Base-by-base conservation (phyloP, 768 basidiomycete genomes). In the Sarcodon aspratus region DNA sequence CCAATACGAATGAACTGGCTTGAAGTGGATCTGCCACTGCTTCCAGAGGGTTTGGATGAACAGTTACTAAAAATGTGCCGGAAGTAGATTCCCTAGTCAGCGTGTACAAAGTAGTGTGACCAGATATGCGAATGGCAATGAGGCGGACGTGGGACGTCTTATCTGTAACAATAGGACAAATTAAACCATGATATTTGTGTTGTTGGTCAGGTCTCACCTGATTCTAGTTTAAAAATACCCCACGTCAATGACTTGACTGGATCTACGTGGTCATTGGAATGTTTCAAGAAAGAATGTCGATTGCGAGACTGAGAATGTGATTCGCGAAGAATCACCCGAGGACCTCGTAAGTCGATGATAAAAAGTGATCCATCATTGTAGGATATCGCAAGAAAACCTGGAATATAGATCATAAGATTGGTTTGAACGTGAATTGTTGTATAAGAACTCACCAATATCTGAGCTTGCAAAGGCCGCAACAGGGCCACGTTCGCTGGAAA, bases 351-450 rank as follows among this genome's bases (percentile, higher is more conserved):
- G 57, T 93, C 85, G 13, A 92, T 60, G 33, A 92, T 66, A 33
- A 74, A 64, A 17, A 94, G 49, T 1, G 73, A 67, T 1, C 78
- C 80, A 44, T 76, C 73, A 6, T 63, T 59, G 60, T 84, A 89
- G 3, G 82, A 79, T 3, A 81, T 71, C 1, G 90, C 87, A 40
- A 90, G 62, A 62, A 94, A 90, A 5, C 87, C 89, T 90, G 52
- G 40, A 42, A 8, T 5, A n/a, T 27, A 27, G 21, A 27, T 27
- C 21, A 27, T 27, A 27, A 27, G 21, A 27, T 27, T 27, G 21
- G 21, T 27, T 5, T 27, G 21, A 27, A 27, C 21, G 3, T 27
- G 21, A 27, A 27, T 27, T 27, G 13, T 33, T 36, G 44, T 33
- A 35, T 38, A 50, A 21, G 9, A 37, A 62, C 74, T 58, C 50